Base-by-base conservation (phyloP, 768 basidiomycete species). In the Infundibulicybe gibba region DNA sequence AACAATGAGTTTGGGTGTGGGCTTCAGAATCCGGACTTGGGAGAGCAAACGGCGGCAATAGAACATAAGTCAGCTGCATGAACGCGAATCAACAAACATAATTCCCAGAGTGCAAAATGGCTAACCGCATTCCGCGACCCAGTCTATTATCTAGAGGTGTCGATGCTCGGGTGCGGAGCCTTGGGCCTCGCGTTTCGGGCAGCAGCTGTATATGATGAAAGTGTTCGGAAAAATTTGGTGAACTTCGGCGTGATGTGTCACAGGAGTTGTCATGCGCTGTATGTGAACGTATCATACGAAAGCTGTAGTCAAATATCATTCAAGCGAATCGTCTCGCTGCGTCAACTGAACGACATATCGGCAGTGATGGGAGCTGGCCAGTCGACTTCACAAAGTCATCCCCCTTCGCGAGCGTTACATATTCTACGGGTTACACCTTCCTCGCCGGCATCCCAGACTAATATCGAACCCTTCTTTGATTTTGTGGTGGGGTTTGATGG, bases 401-500 rank as follows among this genome's bases (percentile, higher is more conserved):
- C 67, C 11, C 83, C 85, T 35, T 61, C 73, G 34, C 82, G 76
- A 50, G 90, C 83, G 2, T 69, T 97, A 9, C 94, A 97, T 61
- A 87, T 94, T 51, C 71, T 97, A 47, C 83, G 94, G 45, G 93
- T 97, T 25, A 92, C 91, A 1, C 87, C 92, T 1, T 77, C 78
- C 5, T 94, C 90, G 1, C 97, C 97, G 5, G 91, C 95, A 0
- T 90, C 90, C 0, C 75, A 84, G 49, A 90, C 91, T 0, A 78
- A 76, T 45, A 83, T 94, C 40, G 90, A 88, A 61, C 90, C 95
- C 3, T 94, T 93, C 69, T 99, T 99, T 58, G 97, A 98, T 71
- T 98, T 97, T 62, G 79, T 99, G 16, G 84, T 97, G 35, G 97
- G 95, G 9, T 87, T 92, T 48, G 84, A 92, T 60, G 88, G 89